These are phyloP conservation scores for Actinomortierella wolfii DNA, from an alignment of 371 early-diverging fungal genomes.

Conservation along the genomic window DNA sequence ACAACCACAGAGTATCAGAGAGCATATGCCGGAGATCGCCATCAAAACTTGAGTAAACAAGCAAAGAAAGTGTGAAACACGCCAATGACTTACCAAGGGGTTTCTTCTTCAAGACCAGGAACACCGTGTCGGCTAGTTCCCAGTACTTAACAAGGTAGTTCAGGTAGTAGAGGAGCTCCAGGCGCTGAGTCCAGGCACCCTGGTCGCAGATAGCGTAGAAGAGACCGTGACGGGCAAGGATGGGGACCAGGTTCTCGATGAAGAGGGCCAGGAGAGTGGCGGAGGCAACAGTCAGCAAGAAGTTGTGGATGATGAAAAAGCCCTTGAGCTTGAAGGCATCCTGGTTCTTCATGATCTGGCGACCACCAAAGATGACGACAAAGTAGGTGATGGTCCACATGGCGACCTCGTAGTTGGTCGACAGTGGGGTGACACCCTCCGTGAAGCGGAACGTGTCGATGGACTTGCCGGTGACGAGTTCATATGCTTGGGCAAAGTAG, in stretches of 20 bases:
- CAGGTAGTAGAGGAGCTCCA: constrained; percentile 80
- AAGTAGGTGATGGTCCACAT: constrained; percentile 63
- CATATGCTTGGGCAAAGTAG: constrained; percentile 54
- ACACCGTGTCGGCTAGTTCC: constrained; percentile 79
- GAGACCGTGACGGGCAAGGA: constrained; percentile 64
- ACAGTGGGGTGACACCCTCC: constrained; percentile 67
- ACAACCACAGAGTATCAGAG: no score
- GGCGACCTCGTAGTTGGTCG: constrained; percentile 67
- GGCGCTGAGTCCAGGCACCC: constrained; percentile 72
- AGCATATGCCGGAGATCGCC: no score
- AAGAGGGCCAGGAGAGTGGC: constrained; percentile 66
- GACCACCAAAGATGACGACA: constrained; percentile 75
- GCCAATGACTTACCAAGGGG: constrained; percentile 53
- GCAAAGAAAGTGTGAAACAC: not conserved
- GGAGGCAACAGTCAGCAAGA: constrained; percentile 70
- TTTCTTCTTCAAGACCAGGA: constrained; percentile 77
- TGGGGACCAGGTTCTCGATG: constrained; percentile 74
- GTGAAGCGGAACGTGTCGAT: constrained; percentile 59
- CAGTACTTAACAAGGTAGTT: constrained; percentile 89
- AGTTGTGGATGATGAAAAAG: constrained; percentile 77
- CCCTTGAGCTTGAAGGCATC: constrained; percentile 68
- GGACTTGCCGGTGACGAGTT: constrained; percentile 50
- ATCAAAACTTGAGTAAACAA: no score
- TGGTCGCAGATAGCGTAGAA: constrained; percentile 72
- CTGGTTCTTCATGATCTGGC: constrained; percentile 64